Conservation (phyloP, 306 rosid genomes). For the Prinsepia uniflora region DNA sequence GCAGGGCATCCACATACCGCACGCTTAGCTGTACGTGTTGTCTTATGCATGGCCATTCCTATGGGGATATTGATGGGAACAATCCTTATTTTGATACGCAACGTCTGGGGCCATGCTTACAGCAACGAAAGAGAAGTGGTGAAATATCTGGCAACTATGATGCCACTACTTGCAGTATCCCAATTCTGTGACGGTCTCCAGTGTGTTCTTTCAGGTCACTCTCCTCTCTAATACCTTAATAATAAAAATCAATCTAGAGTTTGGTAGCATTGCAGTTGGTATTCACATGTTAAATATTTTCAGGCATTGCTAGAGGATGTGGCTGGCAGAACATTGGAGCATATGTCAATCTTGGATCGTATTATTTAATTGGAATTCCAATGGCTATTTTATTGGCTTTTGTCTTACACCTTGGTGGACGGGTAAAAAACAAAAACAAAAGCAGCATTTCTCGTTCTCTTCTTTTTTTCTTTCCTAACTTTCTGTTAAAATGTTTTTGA, state of each 20-base stretch:
- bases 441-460: too few species aligned
- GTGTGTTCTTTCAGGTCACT: conserved; percentile 63
- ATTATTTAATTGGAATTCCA: conserved; percentile 72
- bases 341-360: conserved; percentile 62
- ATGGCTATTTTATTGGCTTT: conserved; percentile 55
- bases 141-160: conserved; percentile 49
- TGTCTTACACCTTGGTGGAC: conserved; percentile 52
- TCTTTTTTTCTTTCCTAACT: background rate
- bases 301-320: conserved; percentile 80
- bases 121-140: conserved; percentile 56
- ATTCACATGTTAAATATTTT: conserved; percentile 7
- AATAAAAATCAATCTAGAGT: too few species aligned
- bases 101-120: conserved; percentile 69
- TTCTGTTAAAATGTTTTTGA: conserved; percentile 3
- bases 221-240: background rate
- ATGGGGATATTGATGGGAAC: conserved; percentile 46
- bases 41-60: conserved; percentile 41
- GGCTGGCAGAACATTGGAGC: conserved; percentile 89
- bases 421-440: conserved; percentile 32
- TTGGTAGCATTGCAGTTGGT: background rate
- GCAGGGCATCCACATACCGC: conserved; percentile 58
- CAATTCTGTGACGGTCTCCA: conserved; percentile 62
- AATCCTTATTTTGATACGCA: conserved; percentile 45
- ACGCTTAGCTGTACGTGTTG: conserved; percentile 53
- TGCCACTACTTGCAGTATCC: conserved; percentile 59